Base-by-base conservation (phyloP, 768 basidiomycete species). In the Butyriboletus loyo region DNA sequence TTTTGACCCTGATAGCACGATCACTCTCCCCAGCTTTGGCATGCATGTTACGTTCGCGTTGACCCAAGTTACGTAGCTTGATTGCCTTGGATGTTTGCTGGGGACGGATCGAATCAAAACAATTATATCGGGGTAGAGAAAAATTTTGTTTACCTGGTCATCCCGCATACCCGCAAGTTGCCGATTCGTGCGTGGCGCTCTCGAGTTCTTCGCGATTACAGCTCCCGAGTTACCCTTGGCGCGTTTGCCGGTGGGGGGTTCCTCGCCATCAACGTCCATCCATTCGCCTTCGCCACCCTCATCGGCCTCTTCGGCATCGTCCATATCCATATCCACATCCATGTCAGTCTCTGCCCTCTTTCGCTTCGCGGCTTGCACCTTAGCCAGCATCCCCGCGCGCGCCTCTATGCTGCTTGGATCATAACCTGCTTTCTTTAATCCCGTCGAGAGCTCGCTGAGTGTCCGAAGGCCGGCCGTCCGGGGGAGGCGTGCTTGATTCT, bases 1-100 rank as follows among this genome's bases (percentile, higher is more conserved):
- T 92, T 79, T 92, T 92, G 56, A 78, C 79, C 65, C 75, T 80
- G 73, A 92, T 92, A 11, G 79, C 79, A 58, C 90, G 84, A 74
- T 95, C 92, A 53, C 82, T 77, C 79, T 99, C 96, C 53, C 90
- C 91, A 35, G 94, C 95, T 67, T 87, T 92, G 24, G 92, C 96
- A 39, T 85, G 78, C 77, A 84, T 83, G 69, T 96, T 96, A 54
- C 92, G 87, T 49, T 81, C 81, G 59, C 96, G 80, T 68, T 96
- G 93, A 7, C 86, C 87, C 49, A 96, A 81, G 63, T 92, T 90
- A 59, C 91, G 87, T 52, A 98, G 77, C 64, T 87, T 83, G 68
- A 82, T 73, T 17, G 96, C 91, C 66, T 86, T 87, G 54, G 83
- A 76, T 30, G 78, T 83, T 86, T 97, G 92, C 85, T 90, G 58